Conservation (phyloP, 2,329 filamentous ascomycete genomes). For the Taxawa tesnikishii region DNA sequence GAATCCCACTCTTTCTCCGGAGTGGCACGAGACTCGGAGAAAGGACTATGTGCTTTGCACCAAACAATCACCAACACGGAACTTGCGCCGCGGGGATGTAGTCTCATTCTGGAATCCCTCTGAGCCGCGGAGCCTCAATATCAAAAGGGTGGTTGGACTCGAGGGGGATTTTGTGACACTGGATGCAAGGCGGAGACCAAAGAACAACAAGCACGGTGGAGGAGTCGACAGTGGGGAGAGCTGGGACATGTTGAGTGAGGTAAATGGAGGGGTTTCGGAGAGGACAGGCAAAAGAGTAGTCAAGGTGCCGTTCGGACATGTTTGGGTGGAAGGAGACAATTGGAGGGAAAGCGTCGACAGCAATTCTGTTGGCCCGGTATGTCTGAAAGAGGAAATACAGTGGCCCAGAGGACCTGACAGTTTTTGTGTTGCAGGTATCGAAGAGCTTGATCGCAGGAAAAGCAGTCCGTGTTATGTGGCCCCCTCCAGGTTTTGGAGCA, state of each 20-base stretch:
- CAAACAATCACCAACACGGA: conserved; percentile 13
- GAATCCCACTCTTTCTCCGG: conserved; percentile 32
- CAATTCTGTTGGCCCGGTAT: conserved; percentile 70
- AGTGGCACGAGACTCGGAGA: conserved; percentile 23
- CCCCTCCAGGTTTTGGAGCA: conserved; percentile 46
- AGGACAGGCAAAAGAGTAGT: conserved; percentile 26
- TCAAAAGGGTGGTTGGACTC: conserved; percentile 76
- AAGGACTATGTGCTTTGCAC: conserved; percentile 26
- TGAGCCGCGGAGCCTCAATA: conserved; percentile 53
- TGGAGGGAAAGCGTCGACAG: conserved; percentile 64
- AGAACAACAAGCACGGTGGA: conserved; percentile 24
- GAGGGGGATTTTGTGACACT: conserved; percentile 67
- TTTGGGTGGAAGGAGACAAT: conserved; percentile 94
- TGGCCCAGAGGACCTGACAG: too few relatives aligned
- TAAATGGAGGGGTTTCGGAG: conserved; percentile 1
- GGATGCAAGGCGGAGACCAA: conserved; percentile 26
- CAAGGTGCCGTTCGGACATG: conserved; percentile 66
- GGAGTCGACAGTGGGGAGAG: conserved; percentile 16
- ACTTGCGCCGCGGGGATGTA: conserved; percentile 29
- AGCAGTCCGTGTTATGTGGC: conserved; percentile 61
- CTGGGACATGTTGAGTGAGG: conserved; percentile 7
- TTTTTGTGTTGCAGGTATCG: conserved; percentile 37
- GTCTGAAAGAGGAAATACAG: too few relatives aligned
- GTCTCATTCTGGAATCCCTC: conserved; percentile 42
- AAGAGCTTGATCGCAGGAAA: conserved; percentile 62